These are phyloP conservation scores for Tuber calosporum DNA, from an alignment of 495 filamentous ascomycete species.

Conservation along the genomic window DNA sequence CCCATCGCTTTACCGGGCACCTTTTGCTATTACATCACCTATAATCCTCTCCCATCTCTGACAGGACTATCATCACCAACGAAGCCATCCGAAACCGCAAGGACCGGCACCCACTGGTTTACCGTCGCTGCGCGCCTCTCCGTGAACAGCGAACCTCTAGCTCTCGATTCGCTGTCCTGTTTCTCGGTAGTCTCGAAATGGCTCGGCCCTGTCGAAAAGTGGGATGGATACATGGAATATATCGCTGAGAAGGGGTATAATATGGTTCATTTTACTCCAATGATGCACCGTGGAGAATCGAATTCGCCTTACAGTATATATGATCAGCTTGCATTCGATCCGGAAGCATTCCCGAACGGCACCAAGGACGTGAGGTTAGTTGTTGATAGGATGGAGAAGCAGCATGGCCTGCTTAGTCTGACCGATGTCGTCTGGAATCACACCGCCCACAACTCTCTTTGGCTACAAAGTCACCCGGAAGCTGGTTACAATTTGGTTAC, in stretches of 20 bases:
- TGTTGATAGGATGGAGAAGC: constrained; percentile 71
- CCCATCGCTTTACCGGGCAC: constrained; percentile 77
- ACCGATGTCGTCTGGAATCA: constrained; percentile 99
- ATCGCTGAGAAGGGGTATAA: constrained; percentile 90
- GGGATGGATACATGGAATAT: constrained; percentile 79
- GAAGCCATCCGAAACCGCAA: constrained; percentile 46
- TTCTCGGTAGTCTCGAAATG: constrained; percentile 97
- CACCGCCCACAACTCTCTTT: constrained; percentile 89
- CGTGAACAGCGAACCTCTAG: constrained; percentile 60
- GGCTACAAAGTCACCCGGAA: constrained; percentile 91
- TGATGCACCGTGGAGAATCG: constrained; percentile 78
- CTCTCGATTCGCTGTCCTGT: constrained; percentile 77
- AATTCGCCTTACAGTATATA: constrained; percentile 97
- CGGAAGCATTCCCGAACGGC: constrained; percentile 71
- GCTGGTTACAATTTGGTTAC: constrained; percentile 91
- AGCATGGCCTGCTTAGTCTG: constrained; percentile 76
- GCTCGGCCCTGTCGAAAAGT: constrained; percentile 78
- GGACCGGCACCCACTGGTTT: constrained; percentile 75
- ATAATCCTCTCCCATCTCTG: constrained; percentile 69
- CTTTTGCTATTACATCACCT: constrained; percentile 93
- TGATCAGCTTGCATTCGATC: constrained; percentile 83
- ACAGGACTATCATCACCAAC: constrained; percentile 35
- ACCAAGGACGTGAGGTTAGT: constrained; percentile 74
- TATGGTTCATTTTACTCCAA: constrained; percentile 96
- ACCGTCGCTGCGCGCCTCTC: constrained; percentile 81